Evolutionary conservation across 345 rosid species (phyloP).

Genomic region (Gossypium mustelinum): DNA sequence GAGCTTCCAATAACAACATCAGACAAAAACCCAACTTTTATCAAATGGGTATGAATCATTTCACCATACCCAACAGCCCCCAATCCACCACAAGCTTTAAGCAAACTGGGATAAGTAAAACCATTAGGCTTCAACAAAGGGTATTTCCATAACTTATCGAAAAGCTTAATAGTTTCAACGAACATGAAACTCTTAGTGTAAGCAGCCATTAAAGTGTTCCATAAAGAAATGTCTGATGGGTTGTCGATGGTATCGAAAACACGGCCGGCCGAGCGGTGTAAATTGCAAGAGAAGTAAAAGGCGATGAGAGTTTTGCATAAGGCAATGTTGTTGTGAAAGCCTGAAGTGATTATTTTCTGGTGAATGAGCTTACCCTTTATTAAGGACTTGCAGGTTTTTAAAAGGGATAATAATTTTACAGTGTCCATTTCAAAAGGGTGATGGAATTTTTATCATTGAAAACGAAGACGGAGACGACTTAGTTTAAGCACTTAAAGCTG

Average conservation of each 20-base stretch:
- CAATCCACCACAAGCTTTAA: conserved; percentile 57
- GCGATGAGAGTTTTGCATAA: conserved; percentile 52
- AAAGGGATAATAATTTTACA: conserved; percentile 28
- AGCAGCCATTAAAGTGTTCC: conserved; percentile 58
- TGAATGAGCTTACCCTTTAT: conserved; percentile 44
- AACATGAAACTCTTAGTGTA: conserved; percentile 51
- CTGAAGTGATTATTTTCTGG: conserved; percentile 45
- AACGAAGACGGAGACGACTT: not conserved
- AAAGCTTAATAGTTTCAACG: conserved; percentile 45
- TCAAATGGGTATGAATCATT: conserved; percentile 46
- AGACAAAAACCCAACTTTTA: conserved; percentile 42
- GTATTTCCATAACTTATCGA: conserved; percentile 30
- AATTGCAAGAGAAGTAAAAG: conserved; percentile 49
- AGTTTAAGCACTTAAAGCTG: too few relatives aligned
- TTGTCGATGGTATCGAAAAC: conserved; percentile 33
- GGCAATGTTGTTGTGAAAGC: conserved; percentile 39
- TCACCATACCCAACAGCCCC: conserved; percentile 43
- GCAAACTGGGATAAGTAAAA: conserved; percentile 59
- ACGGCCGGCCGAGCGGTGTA: conserved; percentile 36
- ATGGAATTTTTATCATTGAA: not conserved
- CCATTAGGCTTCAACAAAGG: conserved; percentile 44
- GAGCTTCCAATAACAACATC: conserved; percentile 62
- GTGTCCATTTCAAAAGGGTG: conserved; percentile 29
- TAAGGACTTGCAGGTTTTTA: conserved; percentile 37
- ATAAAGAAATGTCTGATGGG: conserved; percentile 44